Conservation (phyloP, 2,329 filamentous ascomycete species). For the Phaeosphaeria sp. region DNA sequence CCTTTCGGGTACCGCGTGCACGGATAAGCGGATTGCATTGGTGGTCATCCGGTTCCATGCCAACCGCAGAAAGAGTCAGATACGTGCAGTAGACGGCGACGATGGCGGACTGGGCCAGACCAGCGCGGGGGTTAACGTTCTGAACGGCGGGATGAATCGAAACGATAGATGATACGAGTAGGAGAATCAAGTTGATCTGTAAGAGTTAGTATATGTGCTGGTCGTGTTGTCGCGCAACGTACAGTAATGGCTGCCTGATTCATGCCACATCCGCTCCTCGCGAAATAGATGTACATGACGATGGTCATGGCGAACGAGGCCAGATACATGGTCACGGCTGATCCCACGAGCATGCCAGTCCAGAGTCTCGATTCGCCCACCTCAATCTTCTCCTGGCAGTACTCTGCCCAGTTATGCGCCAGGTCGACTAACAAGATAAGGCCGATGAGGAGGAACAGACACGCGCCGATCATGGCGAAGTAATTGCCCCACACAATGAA, state of each 20-base stretch:
- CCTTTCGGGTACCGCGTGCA: constrained; percentile 85
- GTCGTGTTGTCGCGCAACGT: constrained; percentile 5
- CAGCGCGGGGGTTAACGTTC: constrained; percentile 89
- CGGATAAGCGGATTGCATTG: constrained; percentile 91
- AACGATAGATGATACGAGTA: constrained; percentile 79
- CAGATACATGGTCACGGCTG: constrained; percentile 91
- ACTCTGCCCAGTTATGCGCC: constrained; percentile 96
- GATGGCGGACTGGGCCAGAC: constrained; percentile 96
- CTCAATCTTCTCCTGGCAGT: constrained; percentile 93
- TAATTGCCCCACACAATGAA: constrained; percentile 98
- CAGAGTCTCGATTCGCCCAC: constrained; percentile 83
- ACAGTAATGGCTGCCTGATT: constrained; percentile 93
- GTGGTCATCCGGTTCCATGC: constrained; percentile 96
- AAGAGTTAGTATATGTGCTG: constrained; percentile 4
- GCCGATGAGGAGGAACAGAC: constrained; percentile 91
- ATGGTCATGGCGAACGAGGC: constrained; percentile 92
- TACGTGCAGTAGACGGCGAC: constrained; percentile 99
- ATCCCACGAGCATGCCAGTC: constrained; percentile 87
- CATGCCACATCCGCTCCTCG: constrained; percentile 81
- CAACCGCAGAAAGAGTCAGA: constrained; percentile 95
- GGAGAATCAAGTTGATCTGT: constrained; percentile 80
- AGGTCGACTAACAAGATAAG: constrained; percentile 92
- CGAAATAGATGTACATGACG: constrained; percentile 97
- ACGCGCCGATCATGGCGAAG: constrained; percentile 83
- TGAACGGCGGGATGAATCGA: constrained; percentile 92